Base-by-base conservation (phyloP, 345 rosid species). In the Carallia pectinifolia region DNA sequence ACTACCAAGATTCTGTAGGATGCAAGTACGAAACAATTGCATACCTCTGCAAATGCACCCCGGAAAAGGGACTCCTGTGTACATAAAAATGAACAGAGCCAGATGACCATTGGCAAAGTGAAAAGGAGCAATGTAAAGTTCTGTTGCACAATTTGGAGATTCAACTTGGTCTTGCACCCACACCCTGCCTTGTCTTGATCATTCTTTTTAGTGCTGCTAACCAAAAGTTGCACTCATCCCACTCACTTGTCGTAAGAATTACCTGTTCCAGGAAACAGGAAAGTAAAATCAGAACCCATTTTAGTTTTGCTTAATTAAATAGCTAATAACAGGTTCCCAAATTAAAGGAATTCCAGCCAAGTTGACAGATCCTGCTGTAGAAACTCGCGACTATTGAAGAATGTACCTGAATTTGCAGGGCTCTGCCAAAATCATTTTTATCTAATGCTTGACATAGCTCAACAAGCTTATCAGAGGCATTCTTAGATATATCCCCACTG, bases 161-260 rank as follows among this genome's bases (percentile, higher is more conserved):
- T 86, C 79, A 91, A 67, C 87, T 73, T 71, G 58, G 70, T 82
- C 99, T 87, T 38, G 58, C 67, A 31, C 80, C 80, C 65, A 85
- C 81, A 53, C 77, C 85, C 82, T 96, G 99, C 81, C 91, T 87
- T 5, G 90, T 78, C 83, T 90, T 92, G 75, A 92, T 96, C 97
- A 90, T 92, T 75, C 99, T 84, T 82, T 96, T 96, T 7, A 96
- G 82, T 0, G 93, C 82, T 13, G 96, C 86, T 73, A 96, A 84
- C 99, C 98, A 96, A 85, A 89, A 90, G 80, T 87, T 92, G 82
- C 99, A 90, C 80, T 96, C 99, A 69, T 96, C 99, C 98, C 99
- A 96, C 79, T 96, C 98, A 44, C 88, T 92, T 19, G 97, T 92
- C 27, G 99, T 96, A 69, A 96, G 92, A 59, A 79, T 85, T 47